These are phyloP conservation scores for Tylopilus felleus DNA, from an alignment of 768 basidiomycete species.

Conservation along the genomic window DNA sequence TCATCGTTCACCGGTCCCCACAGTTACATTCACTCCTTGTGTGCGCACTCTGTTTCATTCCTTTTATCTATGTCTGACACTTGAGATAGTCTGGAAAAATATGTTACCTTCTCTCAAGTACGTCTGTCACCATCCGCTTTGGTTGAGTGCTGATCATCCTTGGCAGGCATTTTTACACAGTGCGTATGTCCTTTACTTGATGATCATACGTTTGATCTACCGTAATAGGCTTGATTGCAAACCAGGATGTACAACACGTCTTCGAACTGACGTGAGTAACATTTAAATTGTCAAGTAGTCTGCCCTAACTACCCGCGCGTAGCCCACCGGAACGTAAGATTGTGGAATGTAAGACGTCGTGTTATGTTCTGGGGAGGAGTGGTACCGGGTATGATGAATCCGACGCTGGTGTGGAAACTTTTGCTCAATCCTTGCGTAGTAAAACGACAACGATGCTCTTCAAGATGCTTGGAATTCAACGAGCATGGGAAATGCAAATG, in stretches of 20 bases:
- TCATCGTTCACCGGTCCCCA: not conserved
- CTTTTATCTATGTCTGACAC: slow-evolving; percentile 33
- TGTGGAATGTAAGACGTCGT: slow-evolving; percentile 56
- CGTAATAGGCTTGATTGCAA: slow-evolving; percentile 21
- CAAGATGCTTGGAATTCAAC: slow-evolving; percentile 69
- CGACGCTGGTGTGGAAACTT: not conserved
- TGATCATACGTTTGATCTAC: not conserved
- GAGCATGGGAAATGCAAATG: slow-evolving; percentile 47
- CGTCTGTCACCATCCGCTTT: not conserved
- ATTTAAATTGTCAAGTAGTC: slow-evolving; percentile 12
- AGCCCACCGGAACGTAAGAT: slow-evolving; percentile 52
- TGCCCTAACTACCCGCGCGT: not conserved
- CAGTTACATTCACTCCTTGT: slow-evolving; percentile 60
- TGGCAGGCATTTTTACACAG: slow-evolving; percentile 23
- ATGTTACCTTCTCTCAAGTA: slow-evolving; percentile 25
- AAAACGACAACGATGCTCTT: slow-evolving; percentile 78
- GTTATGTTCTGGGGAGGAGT: slow-evolving; percentile 66
- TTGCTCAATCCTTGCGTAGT: slow-evolving; percentile 30
- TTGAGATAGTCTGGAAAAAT: slow-evolving; percentile 36
- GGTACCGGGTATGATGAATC: slow-evolving; percentile 58
- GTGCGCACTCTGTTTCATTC: slow-evolving; percentile 35
- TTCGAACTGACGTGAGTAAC: slow-evolving; percentile 25
- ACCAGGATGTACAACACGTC: slow-evolving; percentile 25
- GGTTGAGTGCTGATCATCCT: not conserved
- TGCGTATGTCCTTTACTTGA: slow-evolving; percentile 1